Evolutionary conservation across 306 rosid species (phyloP).

Genomic region (Fagus sylvatica): DNA sequence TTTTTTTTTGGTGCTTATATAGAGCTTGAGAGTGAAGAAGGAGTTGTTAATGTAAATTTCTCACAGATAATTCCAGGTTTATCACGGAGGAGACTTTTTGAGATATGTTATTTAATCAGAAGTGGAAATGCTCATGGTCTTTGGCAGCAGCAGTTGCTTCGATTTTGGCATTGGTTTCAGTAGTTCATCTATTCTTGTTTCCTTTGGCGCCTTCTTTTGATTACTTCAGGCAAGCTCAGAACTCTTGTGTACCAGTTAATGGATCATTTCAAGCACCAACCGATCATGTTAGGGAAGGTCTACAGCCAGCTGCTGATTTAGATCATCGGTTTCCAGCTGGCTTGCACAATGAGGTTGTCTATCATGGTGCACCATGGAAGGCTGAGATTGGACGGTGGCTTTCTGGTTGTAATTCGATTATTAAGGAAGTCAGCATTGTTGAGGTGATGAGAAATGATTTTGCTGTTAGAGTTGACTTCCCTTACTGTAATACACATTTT

Average conservation of each 20-base stretch:
- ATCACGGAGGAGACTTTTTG: constrained; percentile 32
- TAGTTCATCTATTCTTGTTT: constrained; percentile 75
- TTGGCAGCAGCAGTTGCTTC: constrained; percentile 62
- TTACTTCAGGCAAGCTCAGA: constrained; percentile 59
- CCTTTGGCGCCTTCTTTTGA: constrained; percentile 71
- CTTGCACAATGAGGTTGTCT: constrained; percentile 61
- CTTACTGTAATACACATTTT: background rate
- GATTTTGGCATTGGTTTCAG: constrained; percentile 58
- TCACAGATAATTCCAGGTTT: background rate
- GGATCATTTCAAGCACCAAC: constrained; percentile 36
- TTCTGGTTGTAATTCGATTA: constrained; percentile 66
- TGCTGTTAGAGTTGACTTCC: background rate
- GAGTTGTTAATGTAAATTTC: constrained; percentile 27
- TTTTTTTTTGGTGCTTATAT: constrained; percentile 43
- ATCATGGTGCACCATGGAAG: constrained; percentile 90
- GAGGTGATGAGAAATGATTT: constrained; percentile 58
- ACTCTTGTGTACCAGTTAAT: constrained; percentile 48
- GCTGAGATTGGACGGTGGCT: constrained; percentile 87
- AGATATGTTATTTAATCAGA: constrained; percentile 63
- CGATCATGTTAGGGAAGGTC: constrained; percentile 30
- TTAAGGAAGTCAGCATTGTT: constrained; percentile 58
- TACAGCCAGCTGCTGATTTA: constrained; percentile 36
- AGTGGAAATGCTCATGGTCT: constrained; percentile 74
- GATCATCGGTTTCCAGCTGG: constrained; percentile 61
- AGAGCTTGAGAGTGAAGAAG: constrained; percentile 34